Evolutionary conservation across 495 filamentous ascomycete species (phyloP).

Genomic region (Podospora bellae-mahoneyi): DNA sequence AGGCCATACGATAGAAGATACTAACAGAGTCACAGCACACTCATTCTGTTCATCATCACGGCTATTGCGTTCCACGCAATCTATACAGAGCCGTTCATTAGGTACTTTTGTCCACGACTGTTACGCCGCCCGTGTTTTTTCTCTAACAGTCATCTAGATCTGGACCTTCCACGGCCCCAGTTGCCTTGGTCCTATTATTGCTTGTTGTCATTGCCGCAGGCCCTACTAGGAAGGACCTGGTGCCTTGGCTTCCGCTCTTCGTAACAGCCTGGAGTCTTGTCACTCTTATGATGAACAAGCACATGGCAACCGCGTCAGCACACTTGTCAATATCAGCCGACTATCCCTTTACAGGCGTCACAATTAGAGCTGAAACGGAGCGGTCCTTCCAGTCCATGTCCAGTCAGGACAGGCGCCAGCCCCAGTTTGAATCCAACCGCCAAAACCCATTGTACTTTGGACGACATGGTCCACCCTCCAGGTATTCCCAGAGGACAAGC

Average conservation of each 20-base stretch:
- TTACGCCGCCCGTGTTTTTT: neutral
- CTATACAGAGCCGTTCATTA: slow-evolving; percentile 22
- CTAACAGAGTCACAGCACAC: slow-evolving; percentile 25
- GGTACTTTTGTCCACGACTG: slow-evolving; percentile 13
- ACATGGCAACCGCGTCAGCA: neutral
- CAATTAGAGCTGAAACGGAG: slow-evolving; percentile 19
- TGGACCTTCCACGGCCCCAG: slow-evolving; percentile 21
- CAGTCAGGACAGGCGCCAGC: neutral
- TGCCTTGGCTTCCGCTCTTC: slow-evolving; percentile 30
- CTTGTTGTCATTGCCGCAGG: slow-evolving; percentile 20
- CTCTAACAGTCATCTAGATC: slow-evolving; percentile 17
- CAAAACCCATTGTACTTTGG: slow-evolving; percentile 14
- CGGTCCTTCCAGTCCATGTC: slow-evolving; percentile 9
- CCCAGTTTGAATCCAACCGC: slow-evolving; percentile 14
- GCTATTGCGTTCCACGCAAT: slow-evolving; percentile 22
- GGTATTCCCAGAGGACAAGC: slow-evolving; percentile 12
- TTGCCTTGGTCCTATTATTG: slow-evolving; percentile 21
- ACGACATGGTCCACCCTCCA: slow-evolving; percentile 21
- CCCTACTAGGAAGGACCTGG: slow-evolving; percentile 19
- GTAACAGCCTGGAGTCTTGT: slow-evolving; percentile 20
- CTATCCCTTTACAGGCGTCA: slow-evolving; percentile 16
- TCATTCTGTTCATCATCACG: slow-evolving; percentile 28
- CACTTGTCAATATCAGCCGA: neutral
- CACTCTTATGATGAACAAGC: slow-evolving; percentile 20
- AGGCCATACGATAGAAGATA: neutral